Percentiles rank a stretch among this genome's conserved stretches.
Evolutionary conservation across 805 yeast genomes (phyloP).

Genomic region (Cyberlindnera subsufficiens): DNA sequence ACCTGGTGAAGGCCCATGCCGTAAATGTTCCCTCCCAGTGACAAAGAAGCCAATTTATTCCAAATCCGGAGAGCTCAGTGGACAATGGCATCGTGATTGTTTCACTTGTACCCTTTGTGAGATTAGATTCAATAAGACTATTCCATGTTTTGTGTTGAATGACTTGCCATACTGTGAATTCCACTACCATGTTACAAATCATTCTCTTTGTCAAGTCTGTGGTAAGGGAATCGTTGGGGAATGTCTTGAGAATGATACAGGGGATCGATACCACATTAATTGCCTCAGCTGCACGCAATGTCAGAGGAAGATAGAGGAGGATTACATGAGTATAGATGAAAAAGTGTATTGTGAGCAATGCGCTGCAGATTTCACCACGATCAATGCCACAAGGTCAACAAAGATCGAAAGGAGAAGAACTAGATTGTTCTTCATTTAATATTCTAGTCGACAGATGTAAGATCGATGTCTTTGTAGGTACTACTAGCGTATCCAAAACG

Average conservation of each 20-base stretch:
- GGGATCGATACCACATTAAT: slow-evolving; percentile 65
- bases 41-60: slow-evolving; percentile 68
- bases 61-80: slow-evolving; percentile 74
- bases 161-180: slow-evolving; percentile 79
- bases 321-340: slow-evolving; percentile 48
- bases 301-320: slow-evolving; percentile 39
- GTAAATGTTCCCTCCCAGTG: slow-evolving; percentile 59
- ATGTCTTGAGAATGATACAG: slow-evolving; percentile 73
- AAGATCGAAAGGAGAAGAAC: slow-evolving; percentile 25
- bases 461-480: not conserved
- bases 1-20: slow-evolving; percentile 78
- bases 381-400: not conserved
- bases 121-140: slow-evolving; percentile 48
- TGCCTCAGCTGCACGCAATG: slow-evolving; percentile 74
- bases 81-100: slow-evolving; percentile 92
- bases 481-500: not conserved
- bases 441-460: not conserved
- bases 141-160: slow-evolving; percentile 67
- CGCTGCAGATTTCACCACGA: slow-evolving; percentile 9
- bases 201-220: slow-evolving; percentile 70
- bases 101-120: slow-evolving; percentile 67
- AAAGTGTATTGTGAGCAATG: slow-evolving; percentile 45
- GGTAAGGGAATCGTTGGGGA: slow-evolving; percentile 79
- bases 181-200: slow-evolving; percentile 72
- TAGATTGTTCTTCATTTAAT: slow-evolving; percentile 15